Percentiles rank a stretch among this genome's conserved stretches.
These are phyloP conservation scores for Clarireedia homoeocarpa DNA, from an alignment of 2,329 filamentous ascomycete genomes.

Conservation along the genomic window DNA sequence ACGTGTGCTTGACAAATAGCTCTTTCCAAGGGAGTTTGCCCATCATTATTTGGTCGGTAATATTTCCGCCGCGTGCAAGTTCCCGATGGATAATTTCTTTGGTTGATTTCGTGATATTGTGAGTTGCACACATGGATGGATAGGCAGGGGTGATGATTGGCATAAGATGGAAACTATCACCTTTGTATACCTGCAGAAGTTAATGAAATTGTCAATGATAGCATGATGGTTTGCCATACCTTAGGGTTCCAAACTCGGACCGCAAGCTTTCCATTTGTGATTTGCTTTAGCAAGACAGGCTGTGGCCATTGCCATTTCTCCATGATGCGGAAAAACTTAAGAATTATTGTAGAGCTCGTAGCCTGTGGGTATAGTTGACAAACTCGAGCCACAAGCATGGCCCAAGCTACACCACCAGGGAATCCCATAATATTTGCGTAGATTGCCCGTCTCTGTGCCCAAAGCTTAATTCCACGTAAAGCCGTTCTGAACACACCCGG, in stretches of 20 bases:
- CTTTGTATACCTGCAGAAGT: conserved; percentile 16
- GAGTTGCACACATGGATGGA: conserved; percentile 95
- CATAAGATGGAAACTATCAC: conserved; percentile 83
- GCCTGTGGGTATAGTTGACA: conserved; percentile 95
- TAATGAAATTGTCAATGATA: conserved; percentile 19
- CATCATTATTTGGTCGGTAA: conserved; percentile 71
- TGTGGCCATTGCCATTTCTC: conserved; percentile 88
- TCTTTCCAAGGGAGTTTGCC: conserved; percentile 78
- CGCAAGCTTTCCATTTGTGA: conserved; percentile 73
- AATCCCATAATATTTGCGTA: conserved; percentile 97
- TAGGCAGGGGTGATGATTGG: conserved; percentile 97
- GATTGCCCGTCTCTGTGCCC: conserved; percentile 86
- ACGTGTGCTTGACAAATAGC: conserved; percentile 81
- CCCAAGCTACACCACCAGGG: conserved; percentile 94
- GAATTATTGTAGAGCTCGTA: conserved; percentile 77
- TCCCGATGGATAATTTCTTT: conserved; percentile 79
- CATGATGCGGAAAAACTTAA: conserved; percentile 93
- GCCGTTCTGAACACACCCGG: conserved; percentile 84
- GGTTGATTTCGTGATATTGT: conserved; percentile 84
- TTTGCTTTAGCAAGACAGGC: conserved; percentile 82
- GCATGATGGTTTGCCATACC: conserved; percentile 39
- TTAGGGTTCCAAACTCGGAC: conserved; percentile 93
- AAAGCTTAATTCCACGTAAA: conserved; percentile 87
- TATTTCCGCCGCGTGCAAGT: conserved; percentile 66
- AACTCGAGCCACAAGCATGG: conserved; percentile 91